Evolutionary conservation across 1,139 yeast species (phyloP).

Genomic region (Suhomyces wounanorum): DNA sequence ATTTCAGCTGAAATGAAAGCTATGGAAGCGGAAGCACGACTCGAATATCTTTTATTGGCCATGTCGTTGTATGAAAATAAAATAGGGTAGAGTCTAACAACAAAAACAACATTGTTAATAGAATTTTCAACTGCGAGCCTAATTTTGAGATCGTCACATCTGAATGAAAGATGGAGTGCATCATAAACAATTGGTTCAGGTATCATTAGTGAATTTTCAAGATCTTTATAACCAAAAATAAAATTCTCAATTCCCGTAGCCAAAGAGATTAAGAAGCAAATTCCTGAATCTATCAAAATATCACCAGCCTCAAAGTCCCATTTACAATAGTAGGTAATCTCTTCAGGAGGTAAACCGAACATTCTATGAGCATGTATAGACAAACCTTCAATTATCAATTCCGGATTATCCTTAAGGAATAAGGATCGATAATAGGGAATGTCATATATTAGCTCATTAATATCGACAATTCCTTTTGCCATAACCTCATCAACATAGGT

Average conservation of each 20-base stretch:
- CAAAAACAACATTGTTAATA: conserved; percentile 22
- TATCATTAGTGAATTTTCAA: conserved; percentile 69
- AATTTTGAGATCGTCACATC: conserved; percentile 39
- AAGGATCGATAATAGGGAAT: conserved; percentile 27
- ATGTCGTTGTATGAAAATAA: conserved; percentile 63
- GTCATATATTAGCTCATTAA: conserved; percentile 25
- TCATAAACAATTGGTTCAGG: conserved; percentile 64
- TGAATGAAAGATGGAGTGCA: conserved; percentile 60
- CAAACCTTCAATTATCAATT: conserved; percentile 63
- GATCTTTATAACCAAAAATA: conserved; percentile 65
- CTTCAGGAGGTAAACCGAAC: conserved; percentile 89
- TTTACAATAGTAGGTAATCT: conserved; percentile 83
- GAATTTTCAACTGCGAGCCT: conserved; percentile 20
- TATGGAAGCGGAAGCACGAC: conserved; percentile 51
- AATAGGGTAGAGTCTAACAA: conserved; percentile 38
- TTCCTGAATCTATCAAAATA: conserved; percentile 54
- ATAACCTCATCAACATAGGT: conserved; percentile 25
- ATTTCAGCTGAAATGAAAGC: conserved; percentile 45
- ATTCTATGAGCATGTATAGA: conserved; percentile 82
- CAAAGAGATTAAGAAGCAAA: conserved; percentile 50
- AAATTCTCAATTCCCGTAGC: conserved; percentile 47
- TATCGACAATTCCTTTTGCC: conserved; percentile 13
- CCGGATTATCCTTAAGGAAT: conserved; percentile 31
- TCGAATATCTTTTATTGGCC: conserved; percentile 66
- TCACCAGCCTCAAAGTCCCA: conserved; percentile 82